A percentile compares a stretch with the other conserved stretches of the same genome.
phyloP scores from a whole-genome alignment of 306 rosid genomes.

The Spatholobus suberectus region DNA sequence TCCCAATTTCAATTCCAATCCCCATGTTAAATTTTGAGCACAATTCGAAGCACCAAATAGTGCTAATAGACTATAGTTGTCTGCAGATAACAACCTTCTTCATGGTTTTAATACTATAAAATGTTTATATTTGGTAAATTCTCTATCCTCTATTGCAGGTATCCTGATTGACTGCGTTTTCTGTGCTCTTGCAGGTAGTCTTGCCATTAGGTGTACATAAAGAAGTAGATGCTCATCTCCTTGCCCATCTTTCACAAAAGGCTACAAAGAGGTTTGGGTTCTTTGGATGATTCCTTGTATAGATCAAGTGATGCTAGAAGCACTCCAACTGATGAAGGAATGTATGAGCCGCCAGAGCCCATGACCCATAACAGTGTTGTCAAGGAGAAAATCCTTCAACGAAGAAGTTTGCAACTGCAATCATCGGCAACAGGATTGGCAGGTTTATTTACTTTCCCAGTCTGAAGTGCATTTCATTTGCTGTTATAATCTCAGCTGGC shows the following conservation, averaged over 20 bases:
- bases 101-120: constrained; percentile 23
- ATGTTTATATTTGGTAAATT: constrained; percentile 28
- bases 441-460: constrained; percentile 57
- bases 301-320: constrained; percentile 52
- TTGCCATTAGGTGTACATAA: constrained; percentile 75
- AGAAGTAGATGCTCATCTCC: constrained; percentile 79
- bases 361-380: constrained; percentile 51
- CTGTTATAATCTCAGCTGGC: constrained; percentile 24
- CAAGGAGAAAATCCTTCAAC: constrained; percentile 68
- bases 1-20: constrained; percentile 12
- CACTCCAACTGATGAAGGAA: constrained; percentile 48
- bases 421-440: constrained; percentile 75
- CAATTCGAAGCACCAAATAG: constrained; percentile 15
- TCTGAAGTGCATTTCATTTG: constrained; percentile 38
- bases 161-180: constrained; percentile 39
- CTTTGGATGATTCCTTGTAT: constrained; percentile 49
- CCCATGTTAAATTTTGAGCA: constrained; percentile 21
- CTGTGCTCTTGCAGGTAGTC: constrained; percentile 61
- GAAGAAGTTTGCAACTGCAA: constrained; percentile 76
- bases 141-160: constrained; percentile 18
- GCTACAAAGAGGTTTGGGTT: constrained; percentile 48
- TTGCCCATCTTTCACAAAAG: constrained; percentile 69
- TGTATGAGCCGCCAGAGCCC: constrained; percentile 63
- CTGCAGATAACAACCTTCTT: constrained; percentile 14
- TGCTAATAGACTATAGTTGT: constrained; percentile 7